Percentiles rank a stretch among this genome's conserved stretches.
These are phyloP conservation scores for Fusarium coffeatum DNA, from an alignment of 2,329 filamentous ascomycete species.

Conservation along the genomic window DNA sequence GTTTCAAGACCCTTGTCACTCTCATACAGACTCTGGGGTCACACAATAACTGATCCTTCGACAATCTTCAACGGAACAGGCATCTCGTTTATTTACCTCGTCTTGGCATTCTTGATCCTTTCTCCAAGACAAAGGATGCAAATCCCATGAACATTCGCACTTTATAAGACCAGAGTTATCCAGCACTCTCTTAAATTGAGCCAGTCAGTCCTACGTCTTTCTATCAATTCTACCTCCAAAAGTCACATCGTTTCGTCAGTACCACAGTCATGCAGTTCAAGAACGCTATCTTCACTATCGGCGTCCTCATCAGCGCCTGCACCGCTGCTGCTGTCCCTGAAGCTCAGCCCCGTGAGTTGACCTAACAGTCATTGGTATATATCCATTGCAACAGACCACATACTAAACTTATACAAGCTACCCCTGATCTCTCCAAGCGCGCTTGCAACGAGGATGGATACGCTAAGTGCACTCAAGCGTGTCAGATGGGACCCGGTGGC, in stretches of 20 bases:
- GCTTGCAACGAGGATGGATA: neutral
- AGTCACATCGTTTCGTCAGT: too few relatives aligned
- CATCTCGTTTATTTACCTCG: neutral
- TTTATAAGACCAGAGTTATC: neutral
- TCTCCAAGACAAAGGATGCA: too few relatives aligned
- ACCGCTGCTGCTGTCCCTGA: neutral
- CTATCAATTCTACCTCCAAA: too few relatives aligned
- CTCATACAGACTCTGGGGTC: too few relatives aligned
- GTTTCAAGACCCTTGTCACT: too few relatives aligned
- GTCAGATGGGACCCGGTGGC: neutral
- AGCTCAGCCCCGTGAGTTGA: neutral
- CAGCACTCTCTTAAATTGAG: neutral
- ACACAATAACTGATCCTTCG: neutral
- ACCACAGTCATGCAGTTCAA: neutral
- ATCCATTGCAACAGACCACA: neutral
- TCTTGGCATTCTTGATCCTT: too few relatives aligned
- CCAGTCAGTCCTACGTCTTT: neutral
- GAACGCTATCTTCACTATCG: neutral
- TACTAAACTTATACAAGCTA: neutral
- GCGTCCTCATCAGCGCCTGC: neutral
- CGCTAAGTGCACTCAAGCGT: neutral
- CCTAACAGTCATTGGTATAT: neutral
- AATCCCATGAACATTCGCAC: neutral
- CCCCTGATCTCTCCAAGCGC: neutral
- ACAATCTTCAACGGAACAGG: neutral